Evolutionary conservation across 768 basidiomycete species (phyloP).

Genomic region (Omphalotus guepiniiformis): DNA sequence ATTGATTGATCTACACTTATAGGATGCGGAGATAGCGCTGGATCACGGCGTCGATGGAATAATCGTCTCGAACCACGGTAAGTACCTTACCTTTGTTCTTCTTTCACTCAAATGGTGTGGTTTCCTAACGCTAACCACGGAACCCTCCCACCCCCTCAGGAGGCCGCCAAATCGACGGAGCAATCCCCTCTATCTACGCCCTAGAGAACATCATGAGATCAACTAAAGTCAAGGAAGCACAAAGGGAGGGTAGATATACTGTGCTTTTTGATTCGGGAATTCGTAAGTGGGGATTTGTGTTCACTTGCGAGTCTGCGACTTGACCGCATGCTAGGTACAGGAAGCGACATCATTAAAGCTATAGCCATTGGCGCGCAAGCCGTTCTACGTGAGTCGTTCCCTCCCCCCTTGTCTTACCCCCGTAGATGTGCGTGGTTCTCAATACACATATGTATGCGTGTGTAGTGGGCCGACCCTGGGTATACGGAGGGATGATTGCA

Average conservation of each 20-base stretch:
- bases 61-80: slow-evolving; percentile 78
- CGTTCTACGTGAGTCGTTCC: slow-evolving; percentile 56
- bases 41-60: slow-evolving; percentile 67
- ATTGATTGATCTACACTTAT: no score
- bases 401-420: no score
- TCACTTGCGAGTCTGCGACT: no score
- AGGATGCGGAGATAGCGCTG: slow-evolving; percentile 69
- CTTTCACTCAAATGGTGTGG: no score
- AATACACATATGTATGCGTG: slow-evolving; percentile 1
- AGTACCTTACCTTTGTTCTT: background rate
- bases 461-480: no score
- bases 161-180: slow-evolving; percentile 75
- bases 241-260: slow-evolving; percentile 56
- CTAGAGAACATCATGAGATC: slow-evolving; percentile 68
- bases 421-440: background rate
- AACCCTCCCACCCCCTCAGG: no score
- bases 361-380: slow-evolving; percentile 83
- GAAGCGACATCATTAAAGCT: slow-evolving; percentile 81
- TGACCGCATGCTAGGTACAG: no score
- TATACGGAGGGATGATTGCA: no score
- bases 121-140: no score
- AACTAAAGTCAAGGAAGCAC: slow-evolving; percentile 50
- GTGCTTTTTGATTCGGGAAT: slow-evolving; percentile 81
- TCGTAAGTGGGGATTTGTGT: no score
- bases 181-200: slow-evolving; percentile 67